Percentiles rank a stretch among this genome's conserved stretches.
Conservation (phyloP, 1,284 basidiomycete species). For the Singerocomus inundabilis region DNA sequence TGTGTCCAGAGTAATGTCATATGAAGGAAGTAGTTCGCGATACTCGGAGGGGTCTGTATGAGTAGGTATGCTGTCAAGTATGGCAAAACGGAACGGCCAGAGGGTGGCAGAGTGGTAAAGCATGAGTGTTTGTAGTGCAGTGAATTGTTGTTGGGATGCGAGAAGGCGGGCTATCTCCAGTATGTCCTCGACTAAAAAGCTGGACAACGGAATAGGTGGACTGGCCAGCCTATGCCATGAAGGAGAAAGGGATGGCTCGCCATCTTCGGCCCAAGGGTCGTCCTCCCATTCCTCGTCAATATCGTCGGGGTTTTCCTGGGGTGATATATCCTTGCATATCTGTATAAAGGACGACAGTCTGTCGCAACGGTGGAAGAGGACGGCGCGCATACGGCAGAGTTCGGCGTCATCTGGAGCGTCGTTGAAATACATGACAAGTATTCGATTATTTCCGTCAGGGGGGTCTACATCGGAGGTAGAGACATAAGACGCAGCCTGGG, state of each 20-base stretch:
- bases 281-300: constrained; percentile 70
- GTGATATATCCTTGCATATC: constrained; percentile 45
- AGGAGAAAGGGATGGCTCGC: constrained; percentile 29
- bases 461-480: constrained; percentile 9
- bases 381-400: constrained; percentile 58
- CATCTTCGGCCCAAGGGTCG: constrained; percentile 74
- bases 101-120: constrained; percentile 54
- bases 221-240: constrained; percentile 25
- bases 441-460: constrained; percentile 19
- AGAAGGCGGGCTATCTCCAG: constrained; percentile 60
- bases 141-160: constrained; percentile 60
- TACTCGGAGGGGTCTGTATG: constrained; percentile 65
- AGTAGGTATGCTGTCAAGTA: constrained; percentile 74
- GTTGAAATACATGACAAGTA: constrained; percentile 50
- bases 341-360: constrained; percentile 66
- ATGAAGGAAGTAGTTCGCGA: constrained; percentile 61
- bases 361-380: constrained; percentile 63
- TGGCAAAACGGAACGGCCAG: constrained; percentile 67
- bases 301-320: constrained; percentile 30
- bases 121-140: constrained; percentile 57
- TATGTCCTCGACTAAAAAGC: constrained; percentile 64
- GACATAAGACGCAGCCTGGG: constrained; percentile 37
- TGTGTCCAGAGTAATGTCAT: constrained; percentile 45
- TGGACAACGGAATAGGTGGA: constrained; percentile 54
- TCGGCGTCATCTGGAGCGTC: constrained; percentile 56